These are phyloP conservation scores for Pyrenophora teres DNA, from an alignment of 2,329 filamentous ascomycete species.

Conservation along the genomic window DNA sequence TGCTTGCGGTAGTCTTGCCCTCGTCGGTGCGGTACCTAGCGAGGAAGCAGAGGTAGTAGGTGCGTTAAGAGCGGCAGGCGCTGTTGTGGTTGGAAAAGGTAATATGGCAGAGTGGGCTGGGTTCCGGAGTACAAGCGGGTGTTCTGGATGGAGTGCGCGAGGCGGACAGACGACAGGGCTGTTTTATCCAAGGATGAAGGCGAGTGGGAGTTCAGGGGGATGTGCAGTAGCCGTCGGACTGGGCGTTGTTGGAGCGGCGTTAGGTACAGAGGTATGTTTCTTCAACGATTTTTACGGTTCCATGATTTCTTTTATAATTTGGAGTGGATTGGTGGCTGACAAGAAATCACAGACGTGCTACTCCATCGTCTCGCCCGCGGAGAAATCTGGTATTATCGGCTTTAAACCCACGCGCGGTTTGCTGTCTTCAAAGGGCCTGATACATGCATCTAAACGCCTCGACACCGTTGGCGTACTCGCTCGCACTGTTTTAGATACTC, in stretches of 20 bases:
- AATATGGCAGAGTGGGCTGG: conserved; percentile 64
- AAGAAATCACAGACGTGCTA: conserved; percentile 8
- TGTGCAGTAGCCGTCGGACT: conserved; percentile 62
- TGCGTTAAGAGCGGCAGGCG: conserved; percentile 62
- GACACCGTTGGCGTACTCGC: conserved; percentile 60
- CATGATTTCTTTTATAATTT: too few species aligned
- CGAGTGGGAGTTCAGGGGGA: conserved; percentile 64
- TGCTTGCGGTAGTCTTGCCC: conserved; percentile 61
- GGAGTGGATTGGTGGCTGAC: too few species aligned
- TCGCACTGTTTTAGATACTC: conserved; percentile 59
- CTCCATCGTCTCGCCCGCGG: conserved; percentile 22
- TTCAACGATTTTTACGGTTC: too few species aligned
- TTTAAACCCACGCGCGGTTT: conserved; percentile 51
- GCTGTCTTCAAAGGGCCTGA: conserved; percentile 61
- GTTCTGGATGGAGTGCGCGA: conserved; percentile 65
- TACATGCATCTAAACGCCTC: conserved; percentile 62
- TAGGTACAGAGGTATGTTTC: conserved; percentile 58
- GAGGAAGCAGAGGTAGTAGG: conserved; percentile 62
- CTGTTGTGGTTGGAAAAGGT: conserved; percentile 66
- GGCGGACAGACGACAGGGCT: conserved; percentile 65
- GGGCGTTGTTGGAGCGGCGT: conserved; percentile 59
- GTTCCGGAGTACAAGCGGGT: conserved; percentile 58
- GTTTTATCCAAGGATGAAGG: conserved; percentile 63
- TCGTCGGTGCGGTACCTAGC: conserved; percentile 60
- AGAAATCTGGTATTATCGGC: conserved; percentile 21